A percentile compares a stretch with the other conserved stretches of the same genome.
Conservation (phyloP, 805 yeast species). For the Candida hungchunana region DNA sequence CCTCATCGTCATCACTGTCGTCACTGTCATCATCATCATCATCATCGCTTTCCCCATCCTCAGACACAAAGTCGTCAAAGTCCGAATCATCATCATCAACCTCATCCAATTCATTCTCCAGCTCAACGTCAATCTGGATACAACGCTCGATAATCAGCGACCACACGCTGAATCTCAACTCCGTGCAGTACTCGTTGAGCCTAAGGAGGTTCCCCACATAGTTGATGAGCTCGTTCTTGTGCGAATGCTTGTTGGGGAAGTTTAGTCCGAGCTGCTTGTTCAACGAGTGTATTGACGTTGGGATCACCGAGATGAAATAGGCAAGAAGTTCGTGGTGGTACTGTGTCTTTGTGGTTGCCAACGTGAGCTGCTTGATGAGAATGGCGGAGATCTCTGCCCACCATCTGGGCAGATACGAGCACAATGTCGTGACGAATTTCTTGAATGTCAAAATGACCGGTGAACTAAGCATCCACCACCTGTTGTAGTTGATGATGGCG, state of each 20-base stretch:
- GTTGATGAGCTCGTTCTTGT: conserved; percentile 48
- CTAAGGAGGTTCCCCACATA: conserved; percentile 63
- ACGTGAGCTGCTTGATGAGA: conserved; percentile 58
- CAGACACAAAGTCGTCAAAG: conserved; percentile 30
- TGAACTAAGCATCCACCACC: conserved; percentile 53
- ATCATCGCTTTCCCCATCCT: conserved; percentile 23
- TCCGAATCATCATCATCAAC: conserved; percentile 44
- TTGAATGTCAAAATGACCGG: conserved; percentile 52
- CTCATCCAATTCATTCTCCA: conserved; percentile 84
- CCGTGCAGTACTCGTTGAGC: conserved; percentile 67
- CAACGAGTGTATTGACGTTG: conserved; percentile 71
- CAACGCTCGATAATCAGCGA: conserved; percentile 71
- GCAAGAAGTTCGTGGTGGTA: conserved; percentile 64
- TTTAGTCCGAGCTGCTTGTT: conserved; percentile 51
- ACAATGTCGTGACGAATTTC: conserved; percentile 70
- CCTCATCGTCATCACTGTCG: conserved; percentile 17
- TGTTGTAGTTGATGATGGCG: conserved; percentile 53
- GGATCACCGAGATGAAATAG: conserved; percentile 66
- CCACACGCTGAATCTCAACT: conserved; percentile 74
- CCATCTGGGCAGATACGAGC: conserved; percentile 87
- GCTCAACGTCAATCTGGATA: conserved; percentile 86
- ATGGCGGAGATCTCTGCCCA: conserved; percentile 75
- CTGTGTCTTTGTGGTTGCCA: conserved; percentile 28
- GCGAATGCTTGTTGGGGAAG: conserved; percentile 79
- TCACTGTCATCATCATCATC: conserved; percentile 30